phyloP scores from a whole-genome alignment of 805 yeast species.

The Millerago galiae region DNA sequence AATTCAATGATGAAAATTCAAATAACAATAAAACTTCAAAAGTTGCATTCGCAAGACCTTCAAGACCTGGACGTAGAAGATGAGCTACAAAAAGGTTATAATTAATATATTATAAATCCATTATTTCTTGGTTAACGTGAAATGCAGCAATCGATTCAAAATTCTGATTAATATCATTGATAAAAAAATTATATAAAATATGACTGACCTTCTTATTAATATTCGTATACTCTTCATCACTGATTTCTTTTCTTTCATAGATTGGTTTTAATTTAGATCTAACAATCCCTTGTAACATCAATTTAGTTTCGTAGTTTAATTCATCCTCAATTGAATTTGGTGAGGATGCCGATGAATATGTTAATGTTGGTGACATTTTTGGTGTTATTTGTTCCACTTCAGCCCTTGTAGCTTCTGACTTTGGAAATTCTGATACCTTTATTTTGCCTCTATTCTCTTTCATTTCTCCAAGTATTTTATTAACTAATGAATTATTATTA shows the following conservation, averaged over 20 bases:
- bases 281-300: conserved; percentile 50
- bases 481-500: conserved; percentile 10
- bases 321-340: neutral
- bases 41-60: conserved; percentile 52
- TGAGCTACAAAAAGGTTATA: conserved; percentile 1
- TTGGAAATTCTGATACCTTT: neutral
- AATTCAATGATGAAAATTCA: conserved; percentile 28
- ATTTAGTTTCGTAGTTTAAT: conserved; percentile 40
- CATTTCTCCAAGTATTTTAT: conserved; percentile 15
- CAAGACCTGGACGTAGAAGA: conserved; percentile 59
- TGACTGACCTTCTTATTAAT: conserved; percentile 62
- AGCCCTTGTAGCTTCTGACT: too few relatives aligned
- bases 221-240: conserved; percentile 42
- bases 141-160: conserved; percentile 17
- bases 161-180: conserved; percentile 6
- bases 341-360: conserved; percentile 7
- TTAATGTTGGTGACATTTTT: neutral
- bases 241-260: conserved; percentile 32
- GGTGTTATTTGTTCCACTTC: neutral
- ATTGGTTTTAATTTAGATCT: conserved; percentile 44
- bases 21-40: conserved; percentile 11
- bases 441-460: conserved; percentile 8
- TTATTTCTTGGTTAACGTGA: conserved; percentile 8
- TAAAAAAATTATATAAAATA: conserved; percentile 39
- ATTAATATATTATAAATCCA: neutral